Conservation (phyloP, 768 basidiomycete genomes). For the Leucosporidium yakuticum region DNA sequence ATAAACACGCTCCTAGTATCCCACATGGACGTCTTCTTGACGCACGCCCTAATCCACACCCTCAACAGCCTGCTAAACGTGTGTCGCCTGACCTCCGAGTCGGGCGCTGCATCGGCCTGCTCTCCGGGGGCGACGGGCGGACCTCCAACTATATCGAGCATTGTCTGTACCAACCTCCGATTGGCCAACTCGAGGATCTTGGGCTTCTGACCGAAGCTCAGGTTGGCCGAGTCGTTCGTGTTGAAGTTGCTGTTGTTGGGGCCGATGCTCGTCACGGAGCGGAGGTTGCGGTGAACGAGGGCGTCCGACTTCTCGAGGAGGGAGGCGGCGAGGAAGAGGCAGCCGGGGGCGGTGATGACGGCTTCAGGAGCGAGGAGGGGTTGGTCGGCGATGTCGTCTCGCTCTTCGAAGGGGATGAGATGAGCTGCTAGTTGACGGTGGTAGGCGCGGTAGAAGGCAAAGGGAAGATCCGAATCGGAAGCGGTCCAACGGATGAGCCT, state of each 20-base stretch:
- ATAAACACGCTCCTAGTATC: conserved; percentile 48
- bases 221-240: conserved; percentile 46
- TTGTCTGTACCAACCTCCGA: conserved; percentile 45
- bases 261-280: conserved; percentile 48
- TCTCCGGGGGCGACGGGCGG: conserved; percentile 3
- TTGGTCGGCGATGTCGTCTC: conserved; percentile 2
- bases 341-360: conserved; percentile 46
- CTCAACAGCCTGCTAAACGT: conserved; percentile 46
- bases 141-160: conserved; percentile 43
- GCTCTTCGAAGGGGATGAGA: conserved; percentile 29
- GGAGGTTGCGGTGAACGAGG: conserved; percentile 48
- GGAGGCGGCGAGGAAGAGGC: conserved; percentile 46
- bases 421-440: conserved; percentile 45
- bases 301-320: conserved; percentile 48
- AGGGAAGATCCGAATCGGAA: conserved; percentile 49
- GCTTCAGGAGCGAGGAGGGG: conserved; percentile 8
- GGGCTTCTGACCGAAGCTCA: conserved; percentile 47
- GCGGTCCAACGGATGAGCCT: conserved; percentile 50
- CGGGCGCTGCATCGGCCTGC: conserved; percentile 15
- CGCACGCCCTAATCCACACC: conserved; percentile 44
- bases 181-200: conserved; percentile 49
- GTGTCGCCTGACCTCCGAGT: conserved; percentile 18
- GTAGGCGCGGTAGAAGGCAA: conserved; percentile 49
- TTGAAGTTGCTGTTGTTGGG: conserved; percentile 39
- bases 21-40: conserved; percentile 46